Percentiles rank a stretch among this genome's conserved stretches.
Conservation (phyloP, 2,329 filamentous ascomycete species). For the Pezicula rhizophila region DNA sequence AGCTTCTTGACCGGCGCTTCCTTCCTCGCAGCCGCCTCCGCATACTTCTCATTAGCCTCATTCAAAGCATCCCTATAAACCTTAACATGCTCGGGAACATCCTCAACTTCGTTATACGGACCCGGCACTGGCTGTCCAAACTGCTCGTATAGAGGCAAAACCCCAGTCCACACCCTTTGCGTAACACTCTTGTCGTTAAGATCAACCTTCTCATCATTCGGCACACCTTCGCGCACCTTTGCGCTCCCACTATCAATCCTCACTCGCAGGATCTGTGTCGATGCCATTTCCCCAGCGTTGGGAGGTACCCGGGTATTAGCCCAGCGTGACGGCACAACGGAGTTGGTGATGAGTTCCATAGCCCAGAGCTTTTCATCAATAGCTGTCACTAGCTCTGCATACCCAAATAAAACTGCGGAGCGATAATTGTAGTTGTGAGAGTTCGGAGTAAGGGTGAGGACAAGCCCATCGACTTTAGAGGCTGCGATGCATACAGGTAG, state of each 20-base stretch:
- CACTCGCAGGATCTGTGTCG: slow-evolving; percentile 67
- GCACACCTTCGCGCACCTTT: slow-evolving; percentile 64
- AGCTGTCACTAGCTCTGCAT: slow-evolving; percentile 60
- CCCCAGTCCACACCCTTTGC: slow-evolving; percentile 48
- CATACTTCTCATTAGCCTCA: slow-evolving; percentile 35
- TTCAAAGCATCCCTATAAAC: slow-evolving; percentile 46
- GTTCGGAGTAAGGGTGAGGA: slow-evolving; percentile 76
- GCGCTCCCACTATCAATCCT: slow-evolving; percentile 65
- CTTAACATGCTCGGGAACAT: slow-evolving; percentile 49
- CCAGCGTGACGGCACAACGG: slow-evolving; percentile 66
- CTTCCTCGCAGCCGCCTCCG: slow-evolving; percentile 39
- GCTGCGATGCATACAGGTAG: slow-evolving; percentile 70
- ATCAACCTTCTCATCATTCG: slow-evolving; percentile 48
- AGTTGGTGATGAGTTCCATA: slow-evolving; percentile 72
- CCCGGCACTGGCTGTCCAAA: slow-evolving; percentile 40
- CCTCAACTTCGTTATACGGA: slow-evolving; percentile 16
- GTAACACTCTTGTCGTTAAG: slow-evolving; percentile 35
- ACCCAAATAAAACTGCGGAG: slow-evolving; percentile 70
- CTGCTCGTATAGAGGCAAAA: slow-evolving; percentile 55
- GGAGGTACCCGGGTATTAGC: slow-evolving; percentile 63
- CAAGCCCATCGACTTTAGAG: slow-evolving; percentile 70
- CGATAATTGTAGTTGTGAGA: slow-evolving; percentile 85
- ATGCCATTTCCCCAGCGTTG: slow-evolving; percentile 64
- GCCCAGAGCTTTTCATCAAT: slow-evolving; percentile 68
- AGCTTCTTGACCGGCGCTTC: slow-evolving; percentile 40